These are phyloP conservation scores for Singerocomus inundabilis DNA, from an alignment of 1,284 basidiomycete species.

Conservation along the genomic window DNA sequence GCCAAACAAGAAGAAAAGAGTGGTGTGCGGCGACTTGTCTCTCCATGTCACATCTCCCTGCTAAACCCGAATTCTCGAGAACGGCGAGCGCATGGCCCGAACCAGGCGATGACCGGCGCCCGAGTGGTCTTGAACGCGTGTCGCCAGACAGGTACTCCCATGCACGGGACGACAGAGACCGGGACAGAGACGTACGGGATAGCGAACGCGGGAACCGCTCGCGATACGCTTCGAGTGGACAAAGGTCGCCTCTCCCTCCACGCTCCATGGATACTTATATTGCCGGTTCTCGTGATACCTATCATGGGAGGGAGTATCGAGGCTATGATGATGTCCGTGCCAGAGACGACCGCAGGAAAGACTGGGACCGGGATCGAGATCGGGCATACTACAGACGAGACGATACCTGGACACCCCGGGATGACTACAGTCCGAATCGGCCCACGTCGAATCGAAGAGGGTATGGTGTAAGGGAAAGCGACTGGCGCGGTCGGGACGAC, in stretches of 20 bases:
- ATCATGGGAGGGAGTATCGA: conserved; percentile 27
- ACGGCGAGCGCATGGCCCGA: conserved; percentile 19
- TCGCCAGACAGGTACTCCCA: conserved; percentile 30
- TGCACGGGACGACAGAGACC: conserved; percentile 28
- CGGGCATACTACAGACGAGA: conserved; percentile 21
- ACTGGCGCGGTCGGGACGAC: conserved; percentile 27
- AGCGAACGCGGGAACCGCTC: conserved; percentile 21
- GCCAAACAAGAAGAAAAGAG: conserved; percentile 29
- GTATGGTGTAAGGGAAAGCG: conserved; percentile 17
- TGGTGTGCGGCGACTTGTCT: too few relatives aligned
- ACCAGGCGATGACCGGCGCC: conserved; percentile 26
- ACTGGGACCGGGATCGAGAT: conserved; percentile 26
- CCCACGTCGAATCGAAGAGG: conserved; percentile 11
- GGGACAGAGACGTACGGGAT: conserved; percentile 28
- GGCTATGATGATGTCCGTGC: conserved; percentile 18
- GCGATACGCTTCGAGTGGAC: conserved; percentile 19
- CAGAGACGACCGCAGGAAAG: conserved; percentile 28
- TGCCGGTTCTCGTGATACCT: conserved; percentile 17
- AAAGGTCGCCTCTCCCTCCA: conserved; percentile 20
- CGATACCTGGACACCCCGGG: conserved; percentile 16
- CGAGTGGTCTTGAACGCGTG: conserved; percentile 13
- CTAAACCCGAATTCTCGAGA: conserved; percentile 34
- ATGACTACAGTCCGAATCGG: conserved; percentile 24
- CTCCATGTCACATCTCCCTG: conserved; percentile 36
- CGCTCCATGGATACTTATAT: conserved; percentile 20